Percentiles rank a stretch among this genome's conserved stretches.
These are phyloP conservation scores for Ziziphus jujuba DNA, from an alignment of 306 rosid genomes.

Conservation along the genomic window DNA sequence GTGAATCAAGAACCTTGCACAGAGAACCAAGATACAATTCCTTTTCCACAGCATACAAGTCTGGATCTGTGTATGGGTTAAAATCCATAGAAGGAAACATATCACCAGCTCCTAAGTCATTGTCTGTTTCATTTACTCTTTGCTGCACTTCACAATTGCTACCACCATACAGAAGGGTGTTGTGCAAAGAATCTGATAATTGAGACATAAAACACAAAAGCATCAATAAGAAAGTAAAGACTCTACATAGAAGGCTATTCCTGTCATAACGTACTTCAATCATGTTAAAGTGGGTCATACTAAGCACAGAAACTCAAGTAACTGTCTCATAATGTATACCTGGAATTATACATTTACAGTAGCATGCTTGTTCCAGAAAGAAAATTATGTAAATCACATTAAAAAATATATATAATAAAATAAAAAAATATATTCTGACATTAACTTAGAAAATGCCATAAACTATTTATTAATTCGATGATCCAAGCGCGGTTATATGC, in stretches of 20 bases:
- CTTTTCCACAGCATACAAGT: conserved; percentile 48
- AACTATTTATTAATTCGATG: background rate
- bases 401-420: no score
- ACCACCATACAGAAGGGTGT: background rate
- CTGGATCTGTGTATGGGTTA: conserved; percentile 35
- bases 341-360: background rate
- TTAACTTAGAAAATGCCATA: background rate
- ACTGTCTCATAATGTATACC: background rate
- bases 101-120: conserved; percentile 39
- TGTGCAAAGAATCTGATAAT: conserved; percentile 15
- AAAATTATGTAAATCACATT: background rate
- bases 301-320: background rate
- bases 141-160: conserved; percentile 29
- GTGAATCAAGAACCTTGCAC: conserved; percentile 37
- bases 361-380: background rate
- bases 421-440: no score
- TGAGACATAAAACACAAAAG: background rate
- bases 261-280: background rate
- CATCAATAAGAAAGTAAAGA: background rate
- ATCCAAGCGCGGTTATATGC: background rate
- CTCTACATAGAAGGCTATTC: background rate
- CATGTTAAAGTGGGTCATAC: background rate
- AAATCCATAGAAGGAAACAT: conserved; percentile 33
- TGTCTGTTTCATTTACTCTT: conserved; percentile 42
- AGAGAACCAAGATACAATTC: conserved; percentile 48